Evolutionary conservation across 2,329 filamentous ascomycete genomes (phyloP), one percentile per base, ranked within the genome.

Genomic region (Diatrype stigma): DNA sequence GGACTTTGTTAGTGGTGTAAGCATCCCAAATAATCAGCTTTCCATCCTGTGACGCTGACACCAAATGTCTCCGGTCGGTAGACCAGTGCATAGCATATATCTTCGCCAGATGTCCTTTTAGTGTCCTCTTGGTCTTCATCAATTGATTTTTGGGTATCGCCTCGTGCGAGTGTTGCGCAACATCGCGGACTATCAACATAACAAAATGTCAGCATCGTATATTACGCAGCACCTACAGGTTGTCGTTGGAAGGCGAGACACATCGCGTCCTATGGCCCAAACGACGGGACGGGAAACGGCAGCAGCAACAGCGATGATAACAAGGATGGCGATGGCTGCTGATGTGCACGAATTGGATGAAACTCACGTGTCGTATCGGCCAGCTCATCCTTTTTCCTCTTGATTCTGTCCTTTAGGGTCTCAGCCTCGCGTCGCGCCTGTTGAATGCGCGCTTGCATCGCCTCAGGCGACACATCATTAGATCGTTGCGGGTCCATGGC

Each of bases 11-110:
- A 56, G 94, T 97, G 59, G 93, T 97, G 77, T 99, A 99, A 53
- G 94, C 94, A 72, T 99, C 94, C 94, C 94, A 99, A 69, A 99
- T 97, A 73, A 99, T 99, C 62, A 99, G 85, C 79, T 99, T 99
- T 71, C 94, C 94, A 67, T 99, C 94, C 74, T 99, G 94, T 62
- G 94, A 99, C 57, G 94, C 94, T 12, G 94, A 97, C 48, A 99
- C 94, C 55, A 97, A 84, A 74, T 97, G 94, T 73, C 94, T 86
- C 68, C 94, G 86, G 75, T 99, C 94, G 58, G 94, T 99, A 32
- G 94, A 97, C 94, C 94, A 99, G 79, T 99, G 94, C 94, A 99
- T 99, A 65, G 94, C 94, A 73, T 99, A 99, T 66, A 99, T 99
- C 78, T 99, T 99, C 65, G 94, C 94, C 61, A 99, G 77, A 80